Base-by-base conservation (phyloP, 495 filamentous ascomycete genomes). In the Penicillium simplicissimum region DNA sequence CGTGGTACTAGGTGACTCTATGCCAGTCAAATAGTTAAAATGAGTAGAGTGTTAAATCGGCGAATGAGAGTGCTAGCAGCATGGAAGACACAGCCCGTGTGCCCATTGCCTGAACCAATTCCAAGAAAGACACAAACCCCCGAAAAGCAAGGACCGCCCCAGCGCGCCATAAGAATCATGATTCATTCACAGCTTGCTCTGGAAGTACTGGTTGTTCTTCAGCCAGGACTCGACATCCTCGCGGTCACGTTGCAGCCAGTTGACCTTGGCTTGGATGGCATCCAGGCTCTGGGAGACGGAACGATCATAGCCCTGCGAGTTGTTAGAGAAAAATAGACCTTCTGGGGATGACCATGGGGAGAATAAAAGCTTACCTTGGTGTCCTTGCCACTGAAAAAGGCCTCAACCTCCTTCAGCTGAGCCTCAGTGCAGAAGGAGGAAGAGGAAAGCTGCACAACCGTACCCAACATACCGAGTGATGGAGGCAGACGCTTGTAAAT, bases 361-460 rank as follows among this genome's bases (percentile, higher is more conserved):
- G 23, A 25, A 25, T 25, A 25, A 25, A n/a, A 43, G 59, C 72
- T 61, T 64, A 83, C 90, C 79, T 91, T 96, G 37, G 90, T 95
- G 68, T 87, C 91, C 77, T 87, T 90, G 49, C 83, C 76, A 43
- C 78, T 78, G 68, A 97, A 98, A 84, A 97, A 98, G 25, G 76
- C 79, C 74, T 91, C 78, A 34, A 97, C 87, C 57, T 86, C 84
- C 66, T 85, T 83, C 59, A 90, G 75, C 75, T 96, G 91, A 66
- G 88, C 87, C 67, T 85, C 78, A 47, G 82, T 86, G 57, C 88
- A 89, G 80, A 97, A 97, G 68, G 88, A 86, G 4, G 87, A 86
- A 23, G 92, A 95, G 69, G 86, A 91, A 60, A 97, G 89, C 58
- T 86, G 85, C 6, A 98, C 90, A 62, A 98, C 84, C 10, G 84